phyloP scores from a whole-genome alignment of 2,329 filamentous ascomycete species.

The Malbranchea zuffiana region DNA sequence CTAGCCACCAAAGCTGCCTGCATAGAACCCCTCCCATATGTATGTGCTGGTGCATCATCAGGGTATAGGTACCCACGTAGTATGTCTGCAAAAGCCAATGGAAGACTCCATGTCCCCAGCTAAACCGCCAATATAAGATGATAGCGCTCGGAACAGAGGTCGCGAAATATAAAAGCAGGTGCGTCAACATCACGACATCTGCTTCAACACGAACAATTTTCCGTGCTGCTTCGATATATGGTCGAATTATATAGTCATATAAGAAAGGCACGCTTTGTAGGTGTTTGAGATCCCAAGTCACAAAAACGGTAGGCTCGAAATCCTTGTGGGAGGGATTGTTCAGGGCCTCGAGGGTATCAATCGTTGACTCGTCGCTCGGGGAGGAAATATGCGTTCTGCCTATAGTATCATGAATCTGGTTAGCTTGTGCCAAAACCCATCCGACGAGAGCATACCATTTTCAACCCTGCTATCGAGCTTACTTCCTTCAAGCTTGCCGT shows the following conservation, averaged over 20 bases:
- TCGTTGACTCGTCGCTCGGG: conserved; percentile 21
- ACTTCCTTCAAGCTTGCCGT: not conserved
- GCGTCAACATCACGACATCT: conserved; percentile 68
- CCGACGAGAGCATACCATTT: not conserved
- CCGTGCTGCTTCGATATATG: conserved; percentile 49
- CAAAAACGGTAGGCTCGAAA: conserved; percentile 48
- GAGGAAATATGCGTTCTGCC: not conserved
- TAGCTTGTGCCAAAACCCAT: not conserved
- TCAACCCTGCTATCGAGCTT: not conserved
- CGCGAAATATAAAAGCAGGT: conserved; percentile 59
- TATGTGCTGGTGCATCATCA: conserved; percentile 79
- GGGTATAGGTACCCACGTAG: conserved; percentile 63
- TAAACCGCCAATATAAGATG: conserved; percentile 55
- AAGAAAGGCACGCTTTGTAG: conserved; percentile 32
- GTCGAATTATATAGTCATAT: conserved; percentile 44
- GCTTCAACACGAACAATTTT: conserved; percentile 52
- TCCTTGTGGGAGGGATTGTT: conserved; percentile 39
- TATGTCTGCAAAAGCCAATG: conserved; percentile 57
- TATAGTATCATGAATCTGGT: not conserved
- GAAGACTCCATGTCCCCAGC: conserved; percentile 54
- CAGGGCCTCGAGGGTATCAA: conserved; percentile 38
- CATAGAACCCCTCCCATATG: conserved; percentile 60
- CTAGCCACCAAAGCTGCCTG: conserved; percentile 46
- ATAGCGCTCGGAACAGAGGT: conserved; percentile 60
- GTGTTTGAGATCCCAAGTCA: conserved; percentile 41